Evolutionary conservation across 2,329 filamentous ascomycete genomes (phyloP).

Genomic region (Fusarium chlamydosporum): DNA sequence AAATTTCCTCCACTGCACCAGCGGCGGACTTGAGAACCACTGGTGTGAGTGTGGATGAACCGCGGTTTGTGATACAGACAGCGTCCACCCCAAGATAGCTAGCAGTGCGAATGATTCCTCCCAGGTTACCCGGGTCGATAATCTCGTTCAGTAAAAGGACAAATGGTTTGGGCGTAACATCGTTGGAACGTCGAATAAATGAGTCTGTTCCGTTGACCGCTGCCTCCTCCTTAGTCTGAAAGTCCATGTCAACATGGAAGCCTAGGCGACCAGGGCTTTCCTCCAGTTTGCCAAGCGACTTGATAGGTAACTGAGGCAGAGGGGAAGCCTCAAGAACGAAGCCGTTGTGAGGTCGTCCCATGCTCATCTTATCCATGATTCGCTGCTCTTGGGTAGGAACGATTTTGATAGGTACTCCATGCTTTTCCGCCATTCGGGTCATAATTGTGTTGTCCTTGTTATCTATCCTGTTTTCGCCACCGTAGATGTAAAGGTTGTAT

Average conservation of each 20-base stretch:
- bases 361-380: conserved; percentile 86
- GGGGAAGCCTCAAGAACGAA: conserved; percentile 89
- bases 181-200: conserved; percentile 59
- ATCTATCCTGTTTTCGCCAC: conserved; percentile 68
- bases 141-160: conserved; percentile 82
- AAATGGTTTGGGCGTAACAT: conserved; percentile 70
- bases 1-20: conserved; percentile 86
- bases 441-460: conserved; percentile 62
- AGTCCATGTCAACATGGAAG: conserved; percentile 72
- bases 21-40: conserved; percentile 89
- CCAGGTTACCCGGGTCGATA: conserved; percentile 89
- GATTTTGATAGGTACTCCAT: conserved; percentile 68
- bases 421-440: conserved; percentile 62
- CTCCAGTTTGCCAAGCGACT: conserved; percentile 66
- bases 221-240: conserved; percentile 81
- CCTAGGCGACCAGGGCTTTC: conserved; percentile 61
- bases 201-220: conserved; percentile 76
- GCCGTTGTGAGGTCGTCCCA: conserved; percentile 89
- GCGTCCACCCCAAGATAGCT: conserved; percentile 93
- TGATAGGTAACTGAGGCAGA: conserved; percentile 78
- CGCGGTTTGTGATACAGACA: conserved; percentile 80
- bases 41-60: conserved; percentile 80
- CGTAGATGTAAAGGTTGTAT: conserved; percentile 87
- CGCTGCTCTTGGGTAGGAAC: conserved; percentile 73
- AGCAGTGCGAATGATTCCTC: conserved; percentile 88